Percentiles rank a stretch among this genome's conserved stretches.
These are phyloP conservation scores for Verbena officinalis DNA, from an alignment of 257 asterid species.

Conservation along the genomic window DNA sequence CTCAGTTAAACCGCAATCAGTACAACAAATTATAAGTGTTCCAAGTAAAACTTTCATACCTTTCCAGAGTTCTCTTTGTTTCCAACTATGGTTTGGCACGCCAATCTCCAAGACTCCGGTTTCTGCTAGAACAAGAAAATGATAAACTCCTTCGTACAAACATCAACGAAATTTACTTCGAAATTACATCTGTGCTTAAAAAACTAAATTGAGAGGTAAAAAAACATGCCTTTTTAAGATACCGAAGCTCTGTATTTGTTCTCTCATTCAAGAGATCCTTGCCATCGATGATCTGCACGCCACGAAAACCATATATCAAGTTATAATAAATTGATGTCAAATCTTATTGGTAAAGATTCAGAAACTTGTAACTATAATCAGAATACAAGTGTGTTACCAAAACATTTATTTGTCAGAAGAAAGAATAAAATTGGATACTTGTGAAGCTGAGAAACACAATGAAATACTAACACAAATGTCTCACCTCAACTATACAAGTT, in stretches of 20 bases:
- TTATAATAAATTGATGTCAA: not conserved
- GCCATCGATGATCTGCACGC: conserved; percentile 76
- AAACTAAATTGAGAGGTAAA: not conserved
- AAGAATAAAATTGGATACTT: too few relatives aligned
- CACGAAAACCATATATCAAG: conserved; percentile 4
- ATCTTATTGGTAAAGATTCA: too few relatives aligned
- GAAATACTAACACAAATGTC: not conserved
- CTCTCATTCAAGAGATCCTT: conserved; percentile 84
- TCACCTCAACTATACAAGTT: conserved; percentile 92
- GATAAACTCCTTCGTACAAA: too few relatives aligned
- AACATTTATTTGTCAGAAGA: too few relatives aligned
- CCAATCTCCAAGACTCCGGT: conserved; percentile 93
- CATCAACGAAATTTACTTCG: not conserved
- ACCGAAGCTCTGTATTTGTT: conserved; percentile 75
- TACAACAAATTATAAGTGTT: not conserved
- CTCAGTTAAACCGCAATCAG: not conserved
- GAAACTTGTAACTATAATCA: too few relatives aligned
- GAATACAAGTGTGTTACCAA: too few relatives aligned
- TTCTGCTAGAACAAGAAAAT: conserved; percentile 50
- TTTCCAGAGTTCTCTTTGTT: conserved; percentile 91
- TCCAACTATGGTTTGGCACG: conserved; percentile 97
- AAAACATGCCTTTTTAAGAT: conserved; percentile 75
- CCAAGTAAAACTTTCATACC: conserved; percentile 38
- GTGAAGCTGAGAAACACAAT: too few relatives aligned
- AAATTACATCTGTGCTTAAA: not conserved